These are phyloP conservation scores for Penstemon davidsonii DNA, from an alignment of 257 asterid species.

Conservation along the genomic window DNA sequence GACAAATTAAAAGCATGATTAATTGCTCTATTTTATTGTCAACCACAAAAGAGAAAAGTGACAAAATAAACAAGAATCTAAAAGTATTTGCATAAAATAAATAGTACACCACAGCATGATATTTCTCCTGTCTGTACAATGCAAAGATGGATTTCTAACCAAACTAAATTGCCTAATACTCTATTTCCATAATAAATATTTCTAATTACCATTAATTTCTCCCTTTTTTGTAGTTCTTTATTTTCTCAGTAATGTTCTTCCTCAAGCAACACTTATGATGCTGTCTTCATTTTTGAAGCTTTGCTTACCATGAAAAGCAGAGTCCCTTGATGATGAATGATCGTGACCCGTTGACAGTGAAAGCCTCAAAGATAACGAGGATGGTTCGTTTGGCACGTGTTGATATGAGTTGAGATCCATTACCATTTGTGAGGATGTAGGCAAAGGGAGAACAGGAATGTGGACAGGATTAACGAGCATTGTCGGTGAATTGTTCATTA, in stretches of 20 bases:
- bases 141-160: conserved; percentile 34
- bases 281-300: conserved; percentile 48
- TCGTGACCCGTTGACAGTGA: conserved; percentile 56
- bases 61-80: conserved; percentile 23
- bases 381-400: conserved; percentile 37
- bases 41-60: conserved; percentile 19
- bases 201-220: conserved; percentile 13
- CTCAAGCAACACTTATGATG: conserved; percentile 52
- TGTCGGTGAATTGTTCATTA: conserved; percentile 30
- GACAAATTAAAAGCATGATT: conserved; percentile 7
- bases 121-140: conserved; percentile 54
- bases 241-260: conserved; percentile 1
- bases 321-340: conserved; percentile 43
- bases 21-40: conserved; percentile 23
- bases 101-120: conserved; percentile 34
- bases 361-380: conserved; percentile 57
- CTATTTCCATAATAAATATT: conserved; percentile 23
- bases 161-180: conserved; percentile 29
- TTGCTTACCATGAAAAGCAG: conserved; percentile 27
- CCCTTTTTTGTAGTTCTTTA: conserved; percentile 9
- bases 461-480: conserved; percentile 32
- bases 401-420: conserved; percentile 6
- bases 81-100: conserved; percentile 30
- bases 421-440: conserved; percentile 28
- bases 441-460: conserved; percentile 32